Evolutionary conservation across 768 basidiomycete species (phyloP), one percentile per base, ranked within the genome.

Genomic region (Royoungia palumana): DNA sequence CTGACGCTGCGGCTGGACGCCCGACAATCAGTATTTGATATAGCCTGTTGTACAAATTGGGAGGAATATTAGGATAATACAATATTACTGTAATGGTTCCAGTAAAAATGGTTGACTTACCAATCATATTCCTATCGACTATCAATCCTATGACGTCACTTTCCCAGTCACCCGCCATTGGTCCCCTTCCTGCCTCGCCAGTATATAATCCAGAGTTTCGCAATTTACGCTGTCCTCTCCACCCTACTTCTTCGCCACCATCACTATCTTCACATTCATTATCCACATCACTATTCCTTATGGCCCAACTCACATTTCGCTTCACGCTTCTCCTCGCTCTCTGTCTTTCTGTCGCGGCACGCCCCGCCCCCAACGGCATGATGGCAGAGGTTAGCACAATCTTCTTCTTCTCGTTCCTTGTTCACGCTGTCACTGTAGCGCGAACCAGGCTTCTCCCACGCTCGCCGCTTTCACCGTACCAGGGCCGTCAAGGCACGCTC

Each of bases 281-380:
- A 56, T 41, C 21, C 27, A 58, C 65, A 65, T 63, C 17, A 59
- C 57, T 52, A 66, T 50, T 16, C 51, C 42, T 41, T 49, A 65
- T 66, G 64, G 59, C 66, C 47, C 66, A 59, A 43, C 56, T 68
- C 51, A 51, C 46, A 21, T 34, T 55, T 49, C 66, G 53, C 50
- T 68, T 66, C 64, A 13, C 59, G 19, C n/a, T 55, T 34, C 64
- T 66, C 11, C 64, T 66, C 41, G 53, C 64, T 25, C 44, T 66
- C 21, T 66, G 66, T 40, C 54, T 66, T 45, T 51, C 51, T 35
- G 61, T 53, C 28, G 50, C 55, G 27, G 53, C 55, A 13, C 54
- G 38, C 32, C 47, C 51, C 17, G 41, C 60, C 19, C 40, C 49
- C 21, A 41, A 46, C n/a, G 49, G 39, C 20, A 21, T 39, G 10